Evolutionary conservation across 176 grass and related monocot species (phyloP), one percentile per base, ranked within the genome.

Genomic region (Aegilops sharonensis): DNA sequence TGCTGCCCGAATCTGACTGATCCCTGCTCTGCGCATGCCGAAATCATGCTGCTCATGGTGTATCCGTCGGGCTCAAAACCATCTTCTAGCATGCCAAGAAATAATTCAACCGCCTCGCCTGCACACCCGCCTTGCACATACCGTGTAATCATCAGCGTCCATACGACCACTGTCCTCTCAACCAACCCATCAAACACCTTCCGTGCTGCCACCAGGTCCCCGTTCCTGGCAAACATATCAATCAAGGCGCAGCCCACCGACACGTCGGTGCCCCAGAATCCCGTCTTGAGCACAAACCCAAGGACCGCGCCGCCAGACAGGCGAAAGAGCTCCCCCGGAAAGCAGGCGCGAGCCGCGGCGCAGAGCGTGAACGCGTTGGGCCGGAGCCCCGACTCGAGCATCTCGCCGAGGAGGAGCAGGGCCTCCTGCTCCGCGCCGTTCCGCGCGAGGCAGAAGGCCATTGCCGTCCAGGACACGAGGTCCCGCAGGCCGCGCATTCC

Each of bases 61-160:
- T 87, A 98, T 73, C 30, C 85, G 70, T 95, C 95, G 0, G 93
- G 89, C 62, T 32, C 83, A 79, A 87, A 95, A 72, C 85, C 86
- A 8, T 87, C 37, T 40, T 86, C 64, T 40, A 95, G 18, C 93
- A 98, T 93, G 61, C 93, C 85, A 81, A 86, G 40, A 86, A 95
- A 98, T 3, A 98, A 36, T 2, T 83, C 50, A 27, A 92, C 65
- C 6, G 93, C 93, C 18, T 95, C 36, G 7, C 91, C 87, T 6
- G 61, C 47, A 34, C 72, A 86, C 1, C 78, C 83, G 0, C 79
- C 71, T 23, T 98, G 93, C 1, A 81, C 85, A 15, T 91, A 90
- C 15, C 95, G 78, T 6, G 95, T 92, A 79, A 98, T 98, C 68
- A 98, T 72, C 71, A 93, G 85, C 24, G 91, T 95, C 93, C 93